Percentiles rank a stretch among this genome's conserved stretches.
These are phyloP conservation scores for Staphylotrichum tortipilum DNA, from an alignment of 495 filamentous ascomycete species.

Conservation along the genomic window DNA sequence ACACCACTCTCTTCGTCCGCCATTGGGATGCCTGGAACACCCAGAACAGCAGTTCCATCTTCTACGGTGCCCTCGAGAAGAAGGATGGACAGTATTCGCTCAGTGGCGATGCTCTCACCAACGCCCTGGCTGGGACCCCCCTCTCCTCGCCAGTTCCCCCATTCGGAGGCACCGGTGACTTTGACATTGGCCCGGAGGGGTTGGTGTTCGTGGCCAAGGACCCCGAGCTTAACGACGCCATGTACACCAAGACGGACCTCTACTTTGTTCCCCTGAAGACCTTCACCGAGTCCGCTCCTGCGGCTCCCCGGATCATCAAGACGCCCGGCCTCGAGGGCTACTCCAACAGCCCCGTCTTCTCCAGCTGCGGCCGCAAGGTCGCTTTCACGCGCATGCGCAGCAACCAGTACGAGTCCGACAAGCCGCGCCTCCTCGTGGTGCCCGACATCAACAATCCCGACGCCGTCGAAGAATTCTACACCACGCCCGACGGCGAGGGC, in stretches of 20 bases:
- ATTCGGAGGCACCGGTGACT: constrained; percentile 49
- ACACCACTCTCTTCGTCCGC: constrained; percentile 61
- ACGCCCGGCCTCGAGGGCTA: constrained; percentile 57
- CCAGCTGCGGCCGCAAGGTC: constrained; percentile 59
- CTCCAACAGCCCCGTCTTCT: constrained; percentile 64
- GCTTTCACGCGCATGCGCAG: constrained; percentile 75
- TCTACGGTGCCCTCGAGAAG: constrained; percentile 56
- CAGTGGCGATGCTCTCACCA: constrained; percentile 36
- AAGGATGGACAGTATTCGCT: constrained; percentile 35
- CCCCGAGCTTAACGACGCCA: constrained; percentile 64
- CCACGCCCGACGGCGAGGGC: constrained; percentile 52
- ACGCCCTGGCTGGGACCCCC: constrained; percentile 48
- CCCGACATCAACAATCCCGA: constrained; percentile 50
- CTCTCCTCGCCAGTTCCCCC: constrained; percentile 55
- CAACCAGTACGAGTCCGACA: constrained; percentile 84
- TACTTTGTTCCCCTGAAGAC: constrained; percentile 61
- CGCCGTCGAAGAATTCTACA: constrained; percentile 55
- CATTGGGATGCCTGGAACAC: constrained; percentile 70
- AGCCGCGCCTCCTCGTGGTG: constrained; percentile 64
- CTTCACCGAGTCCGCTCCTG: constrained; percentile 44
- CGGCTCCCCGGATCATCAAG: constrained; percentile 36
- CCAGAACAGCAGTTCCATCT: constrained; percentile 63
- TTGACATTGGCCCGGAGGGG: constrained; percentile 45
- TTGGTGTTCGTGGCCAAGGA: constrained; percentile 83
- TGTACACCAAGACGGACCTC: constrained; percentile 71